Evolutionary conservation across 2,329 filamentous ascomycete genomes (phyloP).

Genomic region (Echinosphaeria canescens): DNA sequence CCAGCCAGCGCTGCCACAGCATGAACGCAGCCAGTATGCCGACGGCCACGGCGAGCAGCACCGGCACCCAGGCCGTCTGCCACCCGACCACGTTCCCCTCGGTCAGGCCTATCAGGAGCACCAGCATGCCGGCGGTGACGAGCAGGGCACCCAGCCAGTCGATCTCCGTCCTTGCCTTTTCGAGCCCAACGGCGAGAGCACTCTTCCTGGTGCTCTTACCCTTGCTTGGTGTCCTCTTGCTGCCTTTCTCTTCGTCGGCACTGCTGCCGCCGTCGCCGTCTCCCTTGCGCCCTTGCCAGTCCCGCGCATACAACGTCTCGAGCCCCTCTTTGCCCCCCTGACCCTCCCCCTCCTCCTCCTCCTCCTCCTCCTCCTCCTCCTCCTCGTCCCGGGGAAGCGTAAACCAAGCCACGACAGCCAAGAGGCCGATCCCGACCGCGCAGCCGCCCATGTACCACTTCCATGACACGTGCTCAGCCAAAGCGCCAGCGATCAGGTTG

Average conservation of each 20-base stretch:
- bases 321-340: no score
- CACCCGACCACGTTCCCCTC: constrained; percentile 51
- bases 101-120: constrained; percentile 43
- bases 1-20: constrained; percentile 37
- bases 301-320: no score
- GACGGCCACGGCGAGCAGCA: constrained; percentile 33
- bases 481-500: constrained; percentile 39
- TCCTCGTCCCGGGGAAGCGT: no score
- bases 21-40: constrained; percentile 32
- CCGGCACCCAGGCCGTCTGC: constrained; percentile 37
- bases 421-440: constrained; percentile 33
- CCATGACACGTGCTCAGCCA: constrained; percentile 40
- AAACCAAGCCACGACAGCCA: no score
- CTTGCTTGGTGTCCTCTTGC: no score
- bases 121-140: constrained; percentile 37
- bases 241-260: no score
- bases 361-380: no score
- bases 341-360: no score
- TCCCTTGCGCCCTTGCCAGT: no score
- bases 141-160: constrained; percentile 47
- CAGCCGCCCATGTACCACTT: constrained; percentile 45
- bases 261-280: no score
- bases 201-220: no score
- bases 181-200: constrained; percentile 8
- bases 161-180: constrained; percentile 20